Evolutionary conservation across 257 asterid genomes (phyloP).

Genomic region (Fraxinus anomala): DNA sequence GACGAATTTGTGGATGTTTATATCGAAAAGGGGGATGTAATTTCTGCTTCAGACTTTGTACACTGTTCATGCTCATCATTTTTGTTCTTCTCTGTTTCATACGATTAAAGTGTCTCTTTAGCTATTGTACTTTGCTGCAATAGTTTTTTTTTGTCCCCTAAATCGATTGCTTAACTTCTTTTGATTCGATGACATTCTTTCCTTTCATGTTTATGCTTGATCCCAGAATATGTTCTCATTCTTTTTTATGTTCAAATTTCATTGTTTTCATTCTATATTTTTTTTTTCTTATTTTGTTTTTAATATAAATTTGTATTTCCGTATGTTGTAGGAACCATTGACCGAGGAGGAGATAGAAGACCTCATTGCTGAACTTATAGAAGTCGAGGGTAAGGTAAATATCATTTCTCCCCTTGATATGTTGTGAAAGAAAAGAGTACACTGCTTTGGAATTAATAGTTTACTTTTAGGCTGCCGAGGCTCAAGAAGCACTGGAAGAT

Average conservation of each 20-base stretch:
- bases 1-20: neutral
- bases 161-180: neutral
- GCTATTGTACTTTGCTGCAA: neutral
- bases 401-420: conserved; percentile 13
- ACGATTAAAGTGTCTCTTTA: neutral
- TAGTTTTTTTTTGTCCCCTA: neutral
- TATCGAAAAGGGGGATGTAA: neutral
- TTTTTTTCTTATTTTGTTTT: neutral
- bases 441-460: conserved; percentile 20
- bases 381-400: conserved; percentile 83
- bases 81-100: neutral
- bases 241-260: neutral
- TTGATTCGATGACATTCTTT: neutral
- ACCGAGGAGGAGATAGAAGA: conserved; percentile 85
- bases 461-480: conserved; percentile 83
- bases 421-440: neutral
- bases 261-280: neutral
- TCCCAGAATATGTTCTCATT: conserved; percentile 1
- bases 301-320: conserved; percentile 6
- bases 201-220: conserved; percentile 5
- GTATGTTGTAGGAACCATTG: conserved; percentile 67
- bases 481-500: conserved; percentile 91
- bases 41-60: neutral
- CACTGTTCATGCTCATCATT: neutral
- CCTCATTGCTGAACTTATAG: conserved; percentile 81